Percentiles rank a stretch among this genome's conserved stretches.
phyloP scores from a whole-genome alignment of 1,139 yeast species.

The Taphrina deformans region DNA sequence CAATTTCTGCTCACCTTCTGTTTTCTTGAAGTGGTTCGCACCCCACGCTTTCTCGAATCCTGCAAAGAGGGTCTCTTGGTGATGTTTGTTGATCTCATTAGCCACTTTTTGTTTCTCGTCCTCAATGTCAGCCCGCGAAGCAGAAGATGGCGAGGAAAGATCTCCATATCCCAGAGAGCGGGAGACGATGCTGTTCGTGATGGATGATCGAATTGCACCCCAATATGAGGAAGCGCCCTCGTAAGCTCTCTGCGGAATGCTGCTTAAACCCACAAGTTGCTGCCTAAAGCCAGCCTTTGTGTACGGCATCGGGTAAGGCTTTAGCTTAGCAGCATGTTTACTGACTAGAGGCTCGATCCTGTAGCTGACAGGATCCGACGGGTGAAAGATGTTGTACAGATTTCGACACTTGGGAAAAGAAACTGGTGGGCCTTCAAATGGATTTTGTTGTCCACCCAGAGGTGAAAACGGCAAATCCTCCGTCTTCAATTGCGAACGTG shows the following conservation, averaged over 20 bases:
- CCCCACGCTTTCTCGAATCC: slow-evolving; percentile 41
- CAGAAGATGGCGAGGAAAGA: slow-evolving; percentile 13
- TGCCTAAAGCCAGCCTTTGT: slow-evolving; percentile 53
- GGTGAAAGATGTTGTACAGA: slow-evolving; percentile 48
- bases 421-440: slow-evolving; percentile 16
- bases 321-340: slow-evolving; percentile 49
- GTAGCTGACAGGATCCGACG: slow-evolving; percentile 49
- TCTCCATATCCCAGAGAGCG: slow-evolving; percentile 39
- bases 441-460: slow-evolving; percentile 7
- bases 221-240: slow-evolving; percentile 54
- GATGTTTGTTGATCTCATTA: slow-evolving; percentile 17
- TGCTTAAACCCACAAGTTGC: slow-evolving; percentile 48
- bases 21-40: slow-evolving; percentile 41
- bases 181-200: slow-evolving; percentile 38
- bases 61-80: slow-evolving; percentile 37
- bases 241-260: slow-evolving; percentile 50
- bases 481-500: slow-evolving; percentile 23
- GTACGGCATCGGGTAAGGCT: slow-evolving; percentile 63
- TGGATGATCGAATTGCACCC: slow-evolving; percentile 41
- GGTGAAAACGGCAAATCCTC: slow-evolving; percentile 17
- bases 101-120: slow-evolving; percentile 24
- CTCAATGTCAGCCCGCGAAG: slow-evolving; percentile 18
- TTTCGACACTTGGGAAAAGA: slow-evolving; percentile 44
- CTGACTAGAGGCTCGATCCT: slow-evolving; percentile 48
- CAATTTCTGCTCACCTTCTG: slow-evolving; percentile 44